Base-by-base conservation (phyloP, 2,329 filamentous ascomycete genomes). In the Fusarium oligoseptatum region DNA sequence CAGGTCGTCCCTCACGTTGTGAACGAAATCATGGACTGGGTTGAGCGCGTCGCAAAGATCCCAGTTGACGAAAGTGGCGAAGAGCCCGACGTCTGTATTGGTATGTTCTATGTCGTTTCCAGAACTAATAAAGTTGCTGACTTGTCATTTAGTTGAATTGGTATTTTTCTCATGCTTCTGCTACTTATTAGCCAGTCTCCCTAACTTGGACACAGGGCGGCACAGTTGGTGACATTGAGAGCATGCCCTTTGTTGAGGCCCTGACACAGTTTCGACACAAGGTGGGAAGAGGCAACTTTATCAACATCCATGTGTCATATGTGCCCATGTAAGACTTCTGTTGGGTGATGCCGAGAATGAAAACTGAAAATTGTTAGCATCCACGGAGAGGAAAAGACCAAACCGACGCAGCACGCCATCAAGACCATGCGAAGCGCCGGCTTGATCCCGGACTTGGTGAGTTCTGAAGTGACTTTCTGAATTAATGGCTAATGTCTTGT, bases 321-420 rank as follows among this genome's bases (percentile, higher is more conserved):
- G 92, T 98, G 39, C 96, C 95, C 1, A 89, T 95, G 64, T 66
- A 17, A 20, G 63, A 34, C 2, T 6, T 15, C n/a, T 7, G 37
- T 20, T n/a, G 14, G 43, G 15, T 50, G 24, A 11, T 17, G 7
- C 15, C 10, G 3, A 3, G 34, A 29, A 17, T 2, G 36, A 36
- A 11, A 32, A 34, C 37, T 64, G 27, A 64, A 5, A 8, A 1
- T 9, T 1, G 3, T 6, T 9, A 65, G 64, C 64, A 76, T 76
- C 37, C 74, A 88, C 65, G 88, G 88, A 41, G 88, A 98, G 86
- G 92, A 97, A 83, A 98, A 98, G 90, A 98, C 95, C 10, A 98
- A 98, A 85, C 96, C 96, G 0, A 98, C 96, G 0, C 96, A 99
- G 83, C 91, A 94, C 79, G 94, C 95, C 27, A 94, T 98, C 79